These are phyloP conservation scores for Borealophlyctis nickersoniae DNA, from an alignment of 192 early-diverging fungal species.

Conservation along the genomic window DNA sequence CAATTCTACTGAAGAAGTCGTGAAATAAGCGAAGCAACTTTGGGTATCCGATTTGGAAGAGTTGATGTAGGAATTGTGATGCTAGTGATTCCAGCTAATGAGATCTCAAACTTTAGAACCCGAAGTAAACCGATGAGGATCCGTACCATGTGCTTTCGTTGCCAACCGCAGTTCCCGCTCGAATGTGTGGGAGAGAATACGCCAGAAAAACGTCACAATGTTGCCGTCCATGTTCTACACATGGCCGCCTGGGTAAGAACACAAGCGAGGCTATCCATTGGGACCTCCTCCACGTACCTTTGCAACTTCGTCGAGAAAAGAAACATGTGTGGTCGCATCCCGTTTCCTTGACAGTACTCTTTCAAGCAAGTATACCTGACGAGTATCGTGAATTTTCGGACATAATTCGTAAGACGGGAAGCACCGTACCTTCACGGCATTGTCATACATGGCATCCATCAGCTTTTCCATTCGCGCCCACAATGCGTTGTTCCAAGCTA, in stretches of 20 bases:
- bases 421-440: slow-evolving; percentile 30
- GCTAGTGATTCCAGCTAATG: slow-evolving; percentile 17
- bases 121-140: slow-evolving; percentile 18
- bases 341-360: slow-evolving; percentile 38
- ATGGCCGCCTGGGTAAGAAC: slow-evolving; percentile 1
- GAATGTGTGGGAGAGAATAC: slow-evolving; percentile 28
- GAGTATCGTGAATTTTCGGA: neutral
- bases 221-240: slow-evolving; percentile 31
- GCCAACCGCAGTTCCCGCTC: slow-evolving; percentile 39
- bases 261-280: slow-evolving; percentile 10
- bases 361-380: slow-evolving; percentile 43
- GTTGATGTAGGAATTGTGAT: slow-evolving; percentile 34
- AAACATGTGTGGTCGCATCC: slow-evolving; percentile 36
- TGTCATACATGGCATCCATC: slow-evolving; percentile 43
- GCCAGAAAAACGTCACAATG: slow-evolving; percentile 38
- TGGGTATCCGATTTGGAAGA: slow-evolving; percentile 49
- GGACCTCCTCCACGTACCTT: slow-evolving; percentile 15
- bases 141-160: slow-evolving; percentile 27
- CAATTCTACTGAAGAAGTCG: slow-evolving; percentile 44
- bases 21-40: slow-evolving; percentile 48
- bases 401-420: neutral
- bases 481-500: slow-evolving; percentile 12
- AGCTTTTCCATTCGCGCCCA: slow-evolving; percentile 46
- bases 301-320: slow-evolving; percentile 44
- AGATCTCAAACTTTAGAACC: slow-evolving; percentile 18